Evolutionary conservation across 495 filamentous ascomycete species (phyloP), one percentile per base, ranked within the genome.

Genomic region (Tuber indicum): DNA sequence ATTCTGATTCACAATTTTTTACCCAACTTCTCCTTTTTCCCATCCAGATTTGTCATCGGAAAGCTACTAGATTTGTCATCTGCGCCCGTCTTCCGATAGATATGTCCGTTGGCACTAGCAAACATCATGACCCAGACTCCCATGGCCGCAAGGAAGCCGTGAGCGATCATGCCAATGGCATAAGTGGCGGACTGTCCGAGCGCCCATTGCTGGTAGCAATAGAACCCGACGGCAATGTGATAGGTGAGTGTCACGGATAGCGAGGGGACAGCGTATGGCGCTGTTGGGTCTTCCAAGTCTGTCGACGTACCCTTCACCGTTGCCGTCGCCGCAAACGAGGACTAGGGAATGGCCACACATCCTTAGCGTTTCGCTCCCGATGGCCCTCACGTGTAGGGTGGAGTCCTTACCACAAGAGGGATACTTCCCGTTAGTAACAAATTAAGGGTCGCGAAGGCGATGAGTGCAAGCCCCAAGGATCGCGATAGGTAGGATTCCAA

Each of bases 11-110:
- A 52, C 47, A 52, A 52, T 52, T 87, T 88, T 83, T 86, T 86
- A 72, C 82, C 86, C 39, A 77, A 80, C 82, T 86, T 87, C 85
- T 86, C 89, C 85, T 90, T 91, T 71, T 87, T 88, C 72, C 89
- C 89, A 84, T 91, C 90, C 80, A 86, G 86, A 82, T 95, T 96
- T 81, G 87, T 89, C 81, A 94, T 96, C n/a, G 93, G 94, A 82
- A 91, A 97, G 42, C 92, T 91, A 76, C 91, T 89, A 21, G 89
- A 93, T 82, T 92, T 87, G 86, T 93, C 92, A 83, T 96, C 93
- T 8, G 89, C 91, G 0, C 92, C 92, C 0, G 91, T 95, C 84
- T 88, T 89, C 76, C 88, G 86, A 81, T 88, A 91, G 72, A 94
- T 91, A 73, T 86, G 85, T 2, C 89, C 89, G 78, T 88, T 85